Base-by-base conservation (phyloP, 306 rosid species). In the Arachis stenosperma region DNA sequence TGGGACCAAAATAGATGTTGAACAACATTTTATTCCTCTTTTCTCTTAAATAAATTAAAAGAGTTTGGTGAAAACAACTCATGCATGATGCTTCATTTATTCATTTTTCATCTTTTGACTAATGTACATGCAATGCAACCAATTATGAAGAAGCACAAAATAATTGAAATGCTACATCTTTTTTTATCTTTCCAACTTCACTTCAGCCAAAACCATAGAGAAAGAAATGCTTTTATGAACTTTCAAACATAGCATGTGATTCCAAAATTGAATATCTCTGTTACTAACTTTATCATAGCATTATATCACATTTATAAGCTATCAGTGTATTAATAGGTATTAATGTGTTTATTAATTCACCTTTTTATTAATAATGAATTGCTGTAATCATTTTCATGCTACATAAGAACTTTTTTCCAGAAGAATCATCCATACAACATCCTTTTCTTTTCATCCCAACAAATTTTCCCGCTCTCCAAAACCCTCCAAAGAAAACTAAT, bases 401-500 rank as follows among this genome's bases (percentile, higher is more conserved):
- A 41, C 37, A 65, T 40, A 43, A 73, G 59, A 67, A 51, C 6
- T 41, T 69, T 17, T 42, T 42, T 62, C 9, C 27, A 67, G 73
- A 69, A 69, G 64, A 70, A 64, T 75, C 81, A 22, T 70, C 5
- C 59, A 70, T 7, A 51, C 44, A 62, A 70, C 71, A 69, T 48
- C 69, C 61, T 80, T 75, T 70, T 65, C 78, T 70, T 81, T 81
- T 15, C 78, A 70, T 51, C 66, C 41, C 60, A 51, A 29, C 50
- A 50, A 65, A 17, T 75, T 81, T 47, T 76, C 84, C 78, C 84
- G 84, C 84, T 71, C 84, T 71, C 42, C 70, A 76, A 65, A 30
- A n/a, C 70, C 77, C 74, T 75, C 78, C 69, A 56, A 57, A 12
- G 27, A 75, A 81, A 55, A 61, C 14, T 61, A 33, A 33, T 33